These are phyloP conservation scores for Saccharomyces jurei DNA, from an alignment of 805 yeast species.

Conservation along the genomic window DNA sequence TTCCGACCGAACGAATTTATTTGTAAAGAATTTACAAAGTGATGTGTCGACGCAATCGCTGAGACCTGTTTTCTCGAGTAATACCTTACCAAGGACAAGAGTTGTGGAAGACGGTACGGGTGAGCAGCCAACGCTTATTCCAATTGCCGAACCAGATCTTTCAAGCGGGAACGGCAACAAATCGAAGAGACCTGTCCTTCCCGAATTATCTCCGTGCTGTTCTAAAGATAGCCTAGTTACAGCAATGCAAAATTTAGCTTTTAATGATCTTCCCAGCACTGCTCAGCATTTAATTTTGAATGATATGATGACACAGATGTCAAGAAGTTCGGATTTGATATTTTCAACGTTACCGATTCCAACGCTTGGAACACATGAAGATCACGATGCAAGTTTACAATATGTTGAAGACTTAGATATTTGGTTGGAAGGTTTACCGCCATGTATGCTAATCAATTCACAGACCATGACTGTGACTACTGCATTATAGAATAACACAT, in stretches of 20 bases:
- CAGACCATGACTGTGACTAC: conserved; percentile 96
- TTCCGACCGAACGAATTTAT: conserved; percentile 5
- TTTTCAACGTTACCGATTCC: conserved; percentile 92
- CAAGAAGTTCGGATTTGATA: conserved; percentile 58
- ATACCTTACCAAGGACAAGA: conserved; percentile 60
- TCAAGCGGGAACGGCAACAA: conserved; percentile 3
- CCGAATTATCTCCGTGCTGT: conserved; percentile 28
- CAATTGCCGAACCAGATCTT: conserved; percentile 32
- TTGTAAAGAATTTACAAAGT: conserved; percentile 1
- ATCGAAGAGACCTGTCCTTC: conserved; percentile 12
- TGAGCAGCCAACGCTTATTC: conserved; percentile 56
- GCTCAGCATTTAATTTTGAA: conserved; percentile 86
- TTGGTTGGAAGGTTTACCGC: conserved; percentile 80
- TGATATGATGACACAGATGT: conserved; percentile 66
- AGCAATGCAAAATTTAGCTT: conserved; percentile 40
- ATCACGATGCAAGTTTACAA: conserved; percentile 58
- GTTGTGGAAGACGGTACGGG: conserved; percentile 63
- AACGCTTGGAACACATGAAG: conserved; percentile 67
- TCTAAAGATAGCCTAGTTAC: conserved; percentile 28
- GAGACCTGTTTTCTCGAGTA: conserved; percentile 62
- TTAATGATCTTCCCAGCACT: conserved; percentile 83
- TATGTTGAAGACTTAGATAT: conserved; percentile 69
- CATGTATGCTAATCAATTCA: conserved; percentile 73
- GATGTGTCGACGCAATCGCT: conserved; percentile 9
- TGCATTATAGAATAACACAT: conserved; percentile 44